Conservation (phyloP, 2,329 filamentous ascomycete species). For the Albifimbria verrucaria region DNA sequence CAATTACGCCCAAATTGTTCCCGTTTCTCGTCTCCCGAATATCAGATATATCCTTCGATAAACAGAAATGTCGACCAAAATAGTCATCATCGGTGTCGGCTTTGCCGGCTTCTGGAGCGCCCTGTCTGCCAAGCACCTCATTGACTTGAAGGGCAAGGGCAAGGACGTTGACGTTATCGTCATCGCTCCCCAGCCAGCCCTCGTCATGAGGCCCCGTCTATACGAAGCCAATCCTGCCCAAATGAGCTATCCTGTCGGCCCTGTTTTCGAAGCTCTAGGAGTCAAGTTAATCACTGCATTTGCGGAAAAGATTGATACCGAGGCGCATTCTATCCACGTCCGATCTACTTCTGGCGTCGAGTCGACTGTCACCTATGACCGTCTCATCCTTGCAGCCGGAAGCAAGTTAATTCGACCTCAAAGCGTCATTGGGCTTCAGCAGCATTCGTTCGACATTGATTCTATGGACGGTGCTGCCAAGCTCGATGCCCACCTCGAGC, state of each 20-base stretch:
- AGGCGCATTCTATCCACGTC: slow-evolving; percentile 4
- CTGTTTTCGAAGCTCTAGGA: slow-evolving; percentile 22
- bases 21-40: not conserved
- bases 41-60: not conserved
- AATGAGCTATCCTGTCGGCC: slow-evolving; percentile 17
- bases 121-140: slow-evolving; percentile 28
- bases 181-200: slow-evolving; percentile 25
- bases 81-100: slow-evolving; percentile 26
- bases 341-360: not conserved
- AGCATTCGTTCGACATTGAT: slow-evolving; percentile 32
- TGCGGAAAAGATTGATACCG: slow-evolving; percentile 17
- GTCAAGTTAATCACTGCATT: slow-evolving; percentile 22
- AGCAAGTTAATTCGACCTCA: slow-evolving; percentile 26
- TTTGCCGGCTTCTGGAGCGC: slow-evolving; percentile 35
- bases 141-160: slow-evolving; percentile 15
- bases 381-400: slow-evolving; percentile 31
- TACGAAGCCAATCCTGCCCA: slow-evolving; percentile 26
- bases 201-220: slow-evolving; percentile 30
- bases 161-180: slow-evolving; percentile 23
- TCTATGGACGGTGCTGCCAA: slow-evolving; percentile 19
- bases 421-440: slow-evolving; percentile 21
- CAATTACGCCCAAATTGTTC: not conserved
- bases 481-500: slow-evolving; percentile 24
- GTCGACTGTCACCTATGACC: slow-evolving; percentile 24
- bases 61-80: slow-evolving; percentile 2